Evolutionary conservation across 2,329 filamentous ascomycete genomes (phyloP).

Genomic region (Pseudogymnoascus sp.): DNA sequence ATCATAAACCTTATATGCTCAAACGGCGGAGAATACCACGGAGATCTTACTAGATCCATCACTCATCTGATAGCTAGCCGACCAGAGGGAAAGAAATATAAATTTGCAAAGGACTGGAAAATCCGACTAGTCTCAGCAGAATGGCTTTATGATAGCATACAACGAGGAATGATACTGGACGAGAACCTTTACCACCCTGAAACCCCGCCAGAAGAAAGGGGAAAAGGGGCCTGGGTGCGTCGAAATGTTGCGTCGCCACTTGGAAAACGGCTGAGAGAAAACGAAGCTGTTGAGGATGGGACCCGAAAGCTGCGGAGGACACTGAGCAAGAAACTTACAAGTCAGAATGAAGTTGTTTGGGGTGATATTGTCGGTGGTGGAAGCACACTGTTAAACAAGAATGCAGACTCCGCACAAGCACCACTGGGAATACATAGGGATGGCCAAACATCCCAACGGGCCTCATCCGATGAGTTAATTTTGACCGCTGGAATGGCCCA

Average conservation of each 20-base stretch:
- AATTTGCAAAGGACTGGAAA: slow-evolving; percentile 74
- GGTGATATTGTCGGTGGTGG: slow-evolving; percentile 65
- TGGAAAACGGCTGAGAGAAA: slow-evolving; percentile 52
- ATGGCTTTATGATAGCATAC: slow-evolving; percentile 78
- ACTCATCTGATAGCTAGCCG: slow-evolving; percentile 79
- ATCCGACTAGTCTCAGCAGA: slow-evolving; percentile 71
- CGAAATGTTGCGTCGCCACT: slow-evolving; percentile 38
- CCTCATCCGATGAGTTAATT: neutral
- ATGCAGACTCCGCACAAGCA: neutral
- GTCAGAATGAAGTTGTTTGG: slow-evolving; percentile 80
- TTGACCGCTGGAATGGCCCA: neutral
- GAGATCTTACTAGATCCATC: slow-evolving; percentile 75
- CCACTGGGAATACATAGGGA: neutral
- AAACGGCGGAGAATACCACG: slow-evolving; percentile 77
- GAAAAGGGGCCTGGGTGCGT: slow-evolving; percentile 65
- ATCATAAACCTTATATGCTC: slow-evolving; percentile 57
- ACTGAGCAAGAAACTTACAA: slow-evolving; percentile 73
- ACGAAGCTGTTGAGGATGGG: slow-evolving; percentile 43
- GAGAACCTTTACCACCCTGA: slow-evolving; percentile 76
- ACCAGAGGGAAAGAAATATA: slow-evolving; percentile 82
- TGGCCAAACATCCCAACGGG: neutral
- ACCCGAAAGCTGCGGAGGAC: slow-evolving; percentile 79
- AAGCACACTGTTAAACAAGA: slow-evolving; percentile 14
- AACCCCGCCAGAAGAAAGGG: slow-evolving; percentile 61
- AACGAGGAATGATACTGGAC: slow-evolving; percentile 83